A percentile compares a stretch with the other conserved stretches of the same genome.
Conservation (phyloP, 805 yeast genomes). For the Saccharomycopsis babjevae region DNA sequence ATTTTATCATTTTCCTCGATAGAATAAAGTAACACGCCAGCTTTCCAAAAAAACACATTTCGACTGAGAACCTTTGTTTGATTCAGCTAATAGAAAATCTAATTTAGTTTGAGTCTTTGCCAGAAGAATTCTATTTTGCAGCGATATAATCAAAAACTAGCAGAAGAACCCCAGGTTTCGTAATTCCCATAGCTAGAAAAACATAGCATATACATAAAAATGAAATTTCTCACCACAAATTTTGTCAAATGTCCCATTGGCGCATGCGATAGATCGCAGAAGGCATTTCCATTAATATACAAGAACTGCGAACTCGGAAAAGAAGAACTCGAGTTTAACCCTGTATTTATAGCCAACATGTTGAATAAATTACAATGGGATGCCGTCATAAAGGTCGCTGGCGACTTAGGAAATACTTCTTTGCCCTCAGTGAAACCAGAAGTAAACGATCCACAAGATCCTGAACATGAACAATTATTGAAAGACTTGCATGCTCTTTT, state of each 20-base stretch:
- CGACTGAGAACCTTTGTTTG: no score
- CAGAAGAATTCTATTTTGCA: neutral
- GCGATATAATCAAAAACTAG: neutral
- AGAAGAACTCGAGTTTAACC: slow-evolving; percentile 73
- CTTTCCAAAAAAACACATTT: no score
- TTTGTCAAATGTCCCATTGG: slow-evolving; percentile 90
- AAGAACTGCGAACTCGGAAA: slow-evolving; percentile 57
- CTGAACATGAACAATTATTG: slow-evolving; percentile 40
- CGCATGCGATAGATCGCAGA: slow-evolving; percentile 60
- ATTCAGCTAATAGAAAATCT: no score
- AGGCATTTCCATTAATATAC: slow-evolving; percentile 73
- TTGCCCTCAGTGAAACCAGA: slow-evolving; percentile 56
- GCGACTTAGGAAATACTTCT: slow-evolving; percentile 56
- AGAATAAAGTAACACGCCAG: no score
- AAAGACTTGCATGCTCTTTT: slow-evolving; percentile 69
- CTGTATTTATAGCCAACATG: slow-evolving; percentile 68
- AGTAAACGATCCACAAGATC: slow-evolving; percentile 36
- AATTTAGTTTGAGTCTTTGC: neutral
- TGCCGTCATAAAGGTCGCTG: slow-evolving; percentile 69
- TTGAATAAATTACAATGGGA: slow-evolving; percentile 81
- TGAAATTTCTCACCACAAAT: slow-evolving; percentile 94
- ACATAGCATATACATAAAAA: slow-evolving; percentile 23
- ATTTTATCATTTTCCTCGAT: no score
- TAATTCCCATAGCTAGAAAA: neutral
- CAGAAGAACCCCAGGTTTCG: neutral